Base-by-base conservation (phyloP, 345 rosid genomes). In the Sapria himalayana region DNA sequence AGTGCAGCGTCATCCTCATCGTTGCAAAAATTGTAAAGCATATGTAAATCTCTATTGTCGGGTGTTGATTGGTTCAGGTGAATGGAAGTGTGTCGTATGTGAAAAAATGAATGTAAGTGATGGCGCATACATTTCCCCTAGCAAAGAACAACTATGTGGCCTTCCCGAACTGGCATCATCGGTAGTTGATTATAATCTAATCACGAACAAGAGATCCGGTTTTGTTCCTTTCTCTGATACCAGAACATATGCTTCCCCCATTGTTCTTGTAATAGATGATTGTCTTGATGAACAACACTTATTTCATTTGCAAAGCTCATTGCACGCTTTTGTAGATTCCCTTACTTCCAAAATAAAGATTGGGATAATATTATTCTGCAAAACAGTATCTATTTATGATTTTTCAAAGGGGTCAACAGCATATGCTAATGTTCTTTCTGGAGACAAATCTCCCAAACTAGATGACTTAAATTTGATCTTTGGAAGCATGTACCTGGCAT, bases 241-340 rank as follows among this genome's bases (percentile, higher is more conserved):
- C 18, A 65, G 92, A 46, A 71, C 69, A 43, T 73, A 84, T 59
- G 89, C 93, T 37, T 93, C 93, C 6, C 95, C 93, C 6, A 62
- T 73, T 25, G 61, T 77, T 21, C 99, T 91, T 64, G 92, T 91
- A 27, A 75, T 91, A 29, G 99, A 91, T 47, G 95, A 80, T 54
- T 84, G 93, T 65, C 66, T 91, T 51, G 99, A 91, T 61, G 99
- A 91, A 69, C 74, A 77, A 2, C 92, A 91, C 62, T 70, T 91
- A 59, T 92, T 74, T 64, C 93, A 91, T 56, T 61, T 91, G 45
- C 99, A 91, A 51, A 75, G 99, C 58, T 91, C 99, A 25, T 66
- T 91, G 64, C 99, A 91, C 49, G 99, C 99, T 15, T 84, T 91
- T 57, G 71, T 70, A 0, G 95, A 91, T 66, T 77, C 86, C 19